Conservation (phyloP, 2,329 filamentous ascomycete genomes). For the Fusarium albosuccineum region DNA sequence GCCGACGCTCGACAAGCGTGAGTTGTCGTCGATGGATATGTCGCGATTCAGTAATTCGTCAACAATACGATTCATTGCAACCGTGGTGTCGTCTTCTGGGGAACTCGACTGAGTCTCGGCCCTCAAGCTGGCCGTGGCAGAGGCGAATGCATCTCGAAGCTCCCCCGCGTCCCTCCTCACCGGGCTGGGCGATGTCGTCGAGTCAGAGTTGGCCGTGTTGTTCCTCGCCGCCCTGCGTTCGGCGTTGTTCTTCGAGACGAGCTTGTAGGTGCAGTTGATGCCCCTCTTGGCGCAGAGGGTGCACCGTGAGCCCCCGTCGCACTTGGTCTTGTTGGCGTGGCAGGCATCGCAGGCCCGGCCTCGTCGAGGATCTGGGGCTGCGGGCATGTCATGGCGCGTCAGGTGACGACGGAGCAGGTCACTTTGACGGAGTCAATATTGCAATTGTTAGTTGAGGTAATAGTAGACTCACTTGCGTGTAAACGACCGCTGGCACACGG, state of each 20-base stretch:
- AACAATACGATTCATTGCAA: conserved; percentile 23
- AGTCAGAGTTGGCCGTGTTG: conserved; percentile 3
- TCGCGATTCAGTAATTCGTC: conserved; percentile 16
- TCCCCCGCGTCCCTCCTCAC: conserved; percentile 2
- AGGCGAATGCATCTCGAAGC: background rate
- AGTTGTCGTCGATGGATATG: conserved; percentile 23
- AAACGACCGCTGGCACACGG: conserved; percentile 55
- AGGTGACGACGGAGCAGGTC: conserved; percentile 56
- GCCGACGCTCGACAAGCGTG: conserved; percentile 15
- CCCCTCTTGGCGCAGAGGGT: conserved; percentile 56
- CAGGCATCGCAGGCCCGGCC: conserved; percentile 59
- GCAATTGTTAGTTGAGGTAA: background rate
- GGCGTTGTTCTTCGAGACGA: conserved; percentile 27
- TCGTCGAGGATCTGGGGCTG: conserved; percentile 49
- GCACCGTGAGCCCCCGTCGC: conserved; percentile 56
- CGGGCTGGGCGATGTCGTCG: background rate
- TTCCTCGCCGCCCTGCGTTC: conserved; percentile 20
- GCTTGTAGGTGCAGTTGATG: conserved; percentile 54
- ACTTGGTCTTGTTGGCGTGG: conserved; percentile 61
- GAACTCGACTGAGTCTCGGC: conserved; percentile 8
- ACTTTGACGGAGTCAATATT: conserved; percentile 35
- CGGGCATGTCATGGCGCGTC: conserved; percentile 50
- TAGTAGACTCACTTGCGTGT: conserved; percentile 53
- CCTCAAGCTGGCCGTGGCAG: conserved; percentile 7
- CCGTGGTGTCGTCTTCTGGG: conserved; percentile 19